Percentiles rank a stretch among this genome's conserved stretches.
phyloP scores from a whole-genome alignment of 306 rosid species.

The Cicer bijugum region DNA sequence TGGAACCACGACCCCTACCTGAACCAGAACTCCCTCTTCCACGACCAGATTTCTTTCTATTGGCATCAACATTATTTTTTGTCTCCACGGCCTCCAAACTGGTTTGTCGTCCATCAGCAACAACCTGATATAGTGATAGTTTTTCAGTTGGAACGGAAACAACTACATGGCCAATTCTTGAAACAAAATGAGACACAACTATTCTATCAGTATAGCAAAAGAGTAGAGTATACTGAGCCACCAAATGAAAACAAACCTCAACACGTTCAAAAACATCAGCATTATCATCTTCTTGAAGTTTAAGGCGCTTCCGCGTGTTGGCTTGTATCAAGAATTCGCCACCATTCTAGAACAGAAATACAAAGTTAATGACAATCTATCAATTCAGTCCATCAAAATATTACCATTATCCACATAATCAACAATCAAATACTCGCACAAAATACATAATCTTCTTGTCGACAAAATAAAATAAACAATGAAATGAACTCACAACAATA shows the following conservation, averaged over 20 bases:
- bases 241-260: slow-evolving; percentile 66
- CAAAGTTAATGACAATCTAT: slow-evolving; percentile 9
- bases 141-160: slow-evolving; percentile 36
- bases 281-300: slow-evolving; percentile 59
- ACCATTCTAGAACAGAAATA: slow-evolving; percentile 53
- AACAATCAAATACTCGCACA: background rate
- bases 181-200: slow-evolving; percentile 32
- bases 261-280: slow-evolving; percentile 59
- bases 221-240: slow-evolving; percentile 15
- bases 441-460: background rate
- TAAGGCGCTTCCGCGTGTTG: slow-evolving; percentile 81
- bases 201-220: background rate
- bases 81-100: slow-evolving; percentile 62
- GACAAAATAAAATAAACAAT: slow-evolving; percentile 22
- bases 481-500: slow-evolving; percentile 18
- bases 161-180: slow-evolving; percentile 16
- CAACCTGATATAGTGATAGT: slow-evolving; percentile 56
- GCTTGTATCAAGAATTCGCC: slow-evolving; percentile 88
- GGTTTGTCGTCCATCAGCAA: slow-evolving; percentile 66
- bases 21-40: slow-evolving; percentile 83
- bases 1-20: slow-evolving; percentile 86
- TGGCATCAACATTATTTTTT: slow-evolving; percentile 61
- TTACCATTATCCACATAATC: slow-evolving; percentile 17
- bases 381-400: slow-evolving; percentile 22
- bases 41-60: slow-evolving; percentile 80